These are phyloP conservation scores for Neurospora intermedia DNA, from an alignment of 495 filamentous ascomycete genomes.

Conservation along the genomic window DNA sequence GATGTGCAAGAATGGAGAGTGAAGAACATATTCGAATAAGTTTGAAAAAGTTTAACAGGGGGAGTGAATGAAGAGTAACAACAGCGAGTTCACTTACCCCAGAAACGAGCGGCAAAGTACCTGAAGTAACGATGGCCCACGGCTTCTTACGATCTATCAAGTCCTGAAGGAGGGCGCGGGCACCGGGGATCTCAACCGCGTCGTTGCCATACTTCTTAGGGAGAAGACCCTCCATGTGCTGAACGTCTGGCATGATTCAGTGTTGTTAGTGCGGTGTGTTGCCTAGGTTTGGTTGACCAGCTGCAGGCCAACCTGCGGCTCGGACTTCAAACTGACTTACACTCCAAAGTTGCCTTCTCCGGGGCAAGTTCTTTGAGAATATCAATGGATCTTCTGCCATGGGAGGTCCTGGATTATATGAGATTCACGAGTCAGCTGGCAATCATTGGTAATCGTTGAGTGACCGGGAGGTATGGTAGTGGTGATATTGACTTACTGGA, in stretches of 20 bases:
- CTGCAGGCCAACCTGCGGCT: background rate
- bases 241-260: constrained; percentile 53
- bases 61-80: background rate
- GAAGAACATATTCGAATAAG: background rate
- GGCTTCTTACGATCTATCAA: constrained; percentile 40
- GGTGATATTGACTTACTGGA: constrained; percentile 33
- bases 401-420: constrained; percentile 48
- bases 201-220: constrained; percentile 65
- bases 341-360: constrained; percentile 82
- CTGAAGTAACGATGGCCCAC: constrained; percentile 93
- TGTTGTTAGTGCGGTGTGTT: background rate
- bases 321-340: constrained; percentile 37
- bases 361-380: constrained; percentile 62
- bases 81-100: constrained; percentile 30
- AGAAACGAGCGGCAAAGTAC: constrained; percentile 66
- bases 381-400: constrained; percentile 81
- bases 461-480: background rate
- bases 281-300: background rate
- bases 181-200: constrained; percentile 73
- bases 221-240: constrained; percentile 63
- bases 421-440: background rate
- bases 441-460: background rate
- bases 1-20: background rate
- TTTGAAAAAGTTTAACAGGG: background rate
- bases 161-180: constrained; percentile 31